phyloP scores from a whole-genome alignment of 2,329 filamentous ascomycete species.

The Ascocoryne sarcoides region DNA sequence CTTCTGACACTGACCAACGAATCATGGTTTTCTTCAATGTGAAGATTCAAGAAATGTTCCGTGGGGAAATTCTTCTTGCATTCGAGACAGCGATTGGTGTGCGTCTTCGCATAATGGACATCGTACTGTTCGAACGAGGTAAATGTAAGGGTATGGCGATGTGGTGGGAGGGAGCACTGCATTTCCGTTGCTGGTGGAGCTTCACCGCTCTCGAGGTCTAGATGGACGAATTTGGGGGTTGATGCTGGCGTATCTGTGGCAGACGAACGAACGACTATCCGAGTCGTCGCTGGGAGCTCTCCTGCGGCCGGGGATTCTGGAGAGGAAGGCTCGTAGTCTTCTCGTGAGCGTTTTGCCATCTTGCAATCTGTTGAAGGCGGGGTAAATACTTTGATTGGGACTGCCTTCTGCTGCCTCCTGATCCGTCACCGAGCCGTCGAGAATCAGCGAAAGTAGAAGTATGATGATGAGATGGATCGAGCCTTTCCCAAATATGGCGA shows the following conservation, averaged over 20 bases:
- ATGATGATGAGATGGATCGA: too few relatives aligned
- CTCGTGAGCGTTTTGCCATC: constrained; percentile 55
- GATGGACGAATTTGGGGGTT: constrained; percentile 48
- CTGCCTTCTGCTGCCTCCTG: constrained; percentile 6
- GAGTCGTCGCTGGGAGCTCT: constrained; percentile 18
- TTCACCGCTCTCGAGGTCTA: constrained; percentile 48
- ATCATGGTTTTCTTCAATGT: constrained; percentile 90
- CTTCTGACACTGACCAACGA: constrained; percentile 62
- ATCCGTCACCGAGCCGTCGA: constrained; percentile 1
- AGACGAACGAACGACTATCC: constrained; percentile 16
- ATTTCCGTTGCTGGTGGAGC: constrained; percentile 39
- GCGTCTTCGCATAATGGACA: constrained; percentile 70
- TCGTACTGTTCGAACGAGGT: constrained; percentile 73
- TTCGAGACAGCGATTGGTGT: constrained; percentile 76
- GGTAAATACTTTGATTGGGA: constrained; percentile 28
- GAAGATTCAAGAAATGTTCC: constrained; percentile 67
- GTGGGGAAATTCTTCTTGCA: constrained; percentile 87
- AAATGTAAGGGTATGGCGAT: constrained; percentile 63
- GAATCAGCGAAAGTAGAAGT: too few relatives aligned
- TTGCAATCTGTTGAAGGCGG: constrained; percentile 25
- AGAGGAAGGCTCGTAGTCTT: constrained; percentile 37
- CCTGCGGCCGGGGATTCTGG: constrained; percentile 26
- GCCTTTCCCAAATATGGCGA: too few relatives aligned
- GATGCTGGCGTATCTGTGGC: constrained; percentile 14
- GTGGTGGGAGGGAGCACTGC: constrained; percentile 74